Conservation (phyloP, 192 early-diverging fungal species). For the Coemansia sp. region DNA sequence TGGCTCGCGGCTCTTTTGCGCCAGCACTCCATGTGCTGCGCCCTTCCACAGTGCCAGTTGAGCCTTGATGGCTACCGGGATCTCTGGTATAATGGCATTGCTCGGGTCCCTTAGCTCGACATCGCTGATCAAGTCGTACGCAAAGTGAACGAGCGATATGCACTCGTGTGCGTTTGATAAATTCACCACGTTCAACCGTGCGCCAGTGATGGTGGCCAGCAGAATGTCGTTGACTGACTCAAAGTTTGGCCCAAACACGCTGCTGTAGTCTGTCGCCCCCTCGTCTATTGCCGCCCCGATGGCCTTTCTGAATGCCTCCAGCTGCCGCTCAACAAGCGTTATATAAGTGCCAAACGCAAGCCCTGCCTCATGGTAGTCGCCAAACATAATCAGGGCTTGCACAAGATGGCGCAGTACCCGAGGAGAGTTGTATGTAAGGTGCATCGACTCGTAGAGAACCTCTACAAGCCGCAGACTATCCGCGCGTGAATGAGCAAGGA, state of each 20-base stretch:
- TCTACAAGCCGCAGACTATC: conserved; percentile 63
- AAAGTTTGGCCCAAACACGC: conserved; percentile 2
- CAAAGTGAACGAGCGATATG: conserved; percentile 49
- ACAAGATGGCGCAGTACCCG: conserved; percentile 66
- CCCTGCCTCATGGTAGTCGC: conserved; percentile 78
- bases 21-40: conserved; percentile 30
- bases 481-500: conserved; percentile 53
- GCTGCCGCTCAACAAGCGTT: conserved; percentile 56
- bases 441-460: conserved; percentile 64
- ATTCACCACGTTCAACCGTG: conserved; percentile 49
- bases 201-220: conserved; percentile 45
- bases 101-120: conserved; percentile 35
- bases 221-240: conserved; percentile 34
- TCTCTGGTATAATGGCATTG: conserved; percentile 18
- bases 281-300: conserved; percentile 16
- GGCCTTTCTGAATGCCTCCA: conserved; percentile 37
- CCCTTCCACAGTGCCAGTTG: conserved; percentile 53
- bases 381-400: conserved; percentile 59
- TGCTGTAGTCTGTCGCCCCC: conserved; percentile 1
- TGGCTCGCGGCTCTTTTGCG: conserved; percentile 61
- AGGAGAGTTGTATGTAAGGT: conserved; percentile 74
- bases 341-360: conserved; percentile 67
- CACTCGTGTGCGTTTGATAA: conserved; percentile 35
- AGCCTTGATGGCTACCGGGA: conserved; percentile 20
- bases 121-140: conserved; percentile 37